Evolutionary conservation across 352 stramenopile species (phyloP).

Genomic region (Phytophthora aleatoria): DNA sequence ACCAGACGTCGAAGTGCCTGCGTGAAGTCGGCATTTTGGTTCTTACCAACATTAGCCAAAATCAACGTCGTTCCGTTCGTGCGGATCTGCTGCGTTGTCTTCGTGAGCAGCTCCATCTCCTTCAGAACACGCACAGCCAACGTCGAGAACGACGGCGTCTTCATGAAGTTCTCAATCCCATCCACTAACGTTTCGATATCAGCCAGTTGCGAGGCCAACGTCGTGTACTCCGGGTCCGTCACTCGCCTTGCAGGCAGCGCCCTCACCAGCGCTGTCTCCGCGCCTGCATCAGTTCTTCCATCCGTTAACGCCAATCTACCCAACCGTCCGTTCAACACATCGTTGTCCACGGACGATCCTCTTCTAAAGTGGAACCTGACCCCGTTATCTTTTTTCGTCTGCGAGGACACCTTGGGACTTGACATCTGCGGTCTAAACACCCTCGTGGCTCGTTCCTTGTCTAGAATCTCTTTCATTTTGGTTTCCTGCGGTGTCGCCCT

Average conservation of each 20-base stretch:
- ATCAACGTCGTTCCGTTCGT: slow-evolving; percentile 69
- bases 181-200: slow-evolving; percentile 71
- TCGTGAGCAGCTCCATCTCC: slow-evolving; percentile 61
- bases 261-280: slow-evolving; percentile 24
- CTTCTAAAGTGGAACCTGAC: slow-evolving; percentile 73
- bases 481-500: slow-evolving; percentile 27
- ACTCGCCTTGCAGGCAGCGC: slow-evolving; percentile 23
- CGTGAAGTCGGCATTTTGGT: slow-evolving; percentile 41
- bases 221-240: slow-evolving; percentile 41
- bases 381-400: slow-evolving; percentile 32
- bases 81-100: slow-evolving; percentile 70
- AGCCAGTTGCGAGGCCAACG: slow-evolving; percentile 49
- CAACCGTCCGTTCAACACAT: slow-evolving; percentile 21
- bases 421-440: slow-evolving; percentile 17
- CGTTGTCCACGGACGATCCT: slow-evolving; percentile 28
- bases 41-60: slow-evolving; percentile 50
- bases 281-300: slow-evolving; percentile 1
- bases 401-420: slow-evolving; percentile 24
- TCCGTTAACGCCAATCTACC: slow-evolving; percentile 33
- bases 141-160: slow-evolving; percentile 43
- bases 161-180: slow-evolving; percentile 52
- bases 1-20: slow-evolving; percentile 60
- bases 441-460: slow-evolving; percentile 36
- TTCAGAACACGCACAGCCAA: slow-evolving; percentile 45
- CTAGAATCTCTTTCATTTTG: slow-evolving; percentile 47